Conservation (phyloP, 2,329 filamentous ascomycete species). For the Trichoderma semiorbis region DNA sequence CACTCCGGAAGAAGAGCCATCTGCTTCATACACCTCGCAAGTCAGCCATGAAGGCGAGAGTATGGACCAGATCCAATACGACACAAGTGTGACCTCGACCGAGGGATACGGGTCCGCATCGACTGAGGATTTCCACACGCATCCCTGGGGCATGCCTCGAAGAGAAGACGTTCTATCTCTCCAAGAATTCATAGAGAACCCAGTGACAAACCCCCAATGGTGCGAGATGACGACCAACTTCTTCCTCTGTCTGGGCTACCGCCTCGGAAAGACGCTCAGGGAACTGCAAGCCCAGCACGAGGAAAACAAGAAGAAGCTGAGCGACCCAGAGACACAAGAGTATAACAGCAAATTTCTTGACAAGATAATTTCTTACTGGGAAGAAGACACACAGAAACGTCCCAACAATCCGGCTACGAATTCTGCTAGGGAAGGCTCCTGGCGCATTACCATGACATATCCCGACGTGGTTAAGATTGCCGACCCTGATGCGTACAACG, state of each 20-base stretch:
- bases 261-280: constrained; percentile 36
- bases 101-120: background rate
- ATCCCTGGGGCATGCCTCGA: constrained; percentile 7
- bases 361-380: constrained; percentile 19
- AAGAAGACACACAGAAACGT: constrained; percentile 18
- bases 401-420: constrained; percentile 23
- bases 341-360: constrained; percentile 20
- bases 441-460: constrained; percentile 23
- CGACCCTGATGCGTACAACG: constrained; percentile 26
- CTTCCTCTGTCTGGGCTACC: constrained; percentile 34
- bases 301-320: background rate
- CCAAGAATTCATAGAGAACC: background rate
- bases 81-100: background rate
- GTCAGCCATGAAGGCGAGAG: background rate
- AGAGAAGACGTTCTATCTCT: constrained; percentile 14
- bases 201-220: background rate
- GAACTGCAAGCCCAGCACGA: constrained; percentile 18
- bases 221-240: constrained; percentile 19
- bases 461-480: constrained; percentile 32
- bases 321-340: background rate
- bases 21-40: background rate
- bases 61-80: background rate
- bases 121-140: constrained; percentile 2
- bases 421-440: background rate
- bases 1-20: background rate